phyloP scores from a whole-genome alignment of 192 early-diverging fungal genomes.

The Entophlyctis helioformis region DNA sequence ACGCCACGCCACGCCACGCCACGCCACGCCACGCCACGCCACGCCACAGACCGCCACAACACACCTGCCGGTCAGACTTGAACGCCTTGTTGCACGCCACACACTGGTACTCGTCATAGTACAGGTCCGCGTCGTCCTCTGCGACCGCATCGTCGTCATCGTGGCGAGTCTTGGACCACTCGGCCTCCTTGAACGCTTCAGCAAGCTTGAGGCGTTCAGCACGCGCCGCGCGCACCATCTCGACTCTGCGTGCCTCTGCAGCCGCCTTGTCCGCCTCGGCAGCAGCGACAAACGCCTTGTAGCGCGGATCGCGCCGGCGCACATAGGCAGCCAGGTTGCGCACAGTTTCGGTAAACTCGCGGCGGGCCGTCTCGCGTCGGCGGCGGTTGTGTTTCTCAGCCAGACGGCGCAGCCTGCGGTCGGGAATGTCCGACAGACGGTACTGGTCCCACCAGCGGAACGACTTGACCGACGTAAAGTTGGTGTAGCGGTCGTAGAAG shows the following conservation, averaged over 20 bases:
- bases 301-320: constrained; percentile 84
- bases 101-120: constrained; percentile 58
- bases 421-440: constrained; percentile 66
- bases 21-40: neutral
- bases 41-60: neutral
- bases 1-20: neutral
- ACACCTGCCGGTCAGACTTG: constrained; percentile 52
- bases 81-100: constrained; percentile 82
- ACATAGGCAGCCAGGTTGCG: constrained; percentile 61
- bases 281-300: constrained; percentile 43
- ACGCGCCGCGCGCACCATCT: constrained; percentile 33
- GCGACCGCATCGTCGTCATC: constrained; percentile 25
- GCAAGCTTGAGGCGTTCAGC: too few species aligned
- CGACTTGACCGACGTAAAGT: constrained; percentile 73
- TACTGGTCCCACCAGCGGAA: constrained; percentile 91
- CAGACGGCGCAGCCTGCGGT: constrained; percentile 60
- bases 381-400: constrained; percentile 93
- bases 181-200: constrained; percentile 13
- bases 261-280: constrained; percentile 50
- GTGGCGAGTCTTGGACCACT: constrained; percentile 19
- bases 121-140: too few species aligned
- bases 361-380: constrained; percentile 53
- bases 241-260: constrained; percentile 42
- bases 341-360: constrained; percentile 32
- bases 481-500: constrained; percentile 56